These are phyloP conservation scores for Colletotrichum scovillei DNA, from an alignment of 2,329 filamentous ascomycete species.

Conservation along the genomic window DNA sequence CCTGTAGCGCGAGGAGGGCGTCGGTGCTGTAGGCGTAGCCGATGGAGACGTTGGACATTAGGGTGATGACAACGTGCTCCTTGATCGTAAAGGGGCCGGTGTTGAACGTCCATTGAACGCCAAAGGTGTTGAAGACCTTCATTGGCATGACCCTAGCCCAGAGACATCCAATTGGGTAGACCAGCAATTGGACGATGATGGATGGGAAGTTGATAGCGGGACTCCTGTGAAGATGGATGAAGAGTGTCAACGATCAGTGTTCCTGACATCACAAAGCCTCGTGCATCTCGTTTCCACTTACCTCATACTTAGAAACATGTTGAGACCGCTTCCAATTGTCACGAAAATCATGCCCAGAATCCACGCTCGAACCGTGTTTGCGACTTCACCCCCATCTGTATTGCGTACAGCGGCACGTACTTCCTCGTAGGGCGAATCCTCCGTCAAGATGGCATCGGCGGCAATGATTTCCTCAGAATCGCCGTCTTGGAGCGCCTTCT, in stretches of 20 bases:
- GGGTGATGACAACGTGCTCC: constrained; percentile 60
- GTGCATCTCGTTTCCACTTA: constrained; percentile 14
- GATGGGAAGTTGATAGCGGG: constrained; percentile 45
- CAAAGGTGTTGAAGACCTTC: constrained; percentile 53
- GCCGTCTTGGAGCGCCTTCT: constrained; percentile 44
- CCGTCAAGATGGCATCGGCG: constrained; percentile 45
- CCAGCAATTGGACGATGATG: constrained; percentile 51
- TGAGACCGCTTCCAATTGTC: constrained; percentile 52
- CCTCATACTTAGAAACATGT: constrained; percentile 34
- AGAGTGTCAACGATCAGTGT: constrained; percentile 33
- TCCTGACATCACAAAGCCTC: neutral
- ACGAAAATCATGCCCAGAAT: constrained; percentile 56
- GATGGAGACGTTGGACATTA: constrained; percentile 62
- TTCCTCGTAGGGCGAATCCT: constrained; percentile 52
- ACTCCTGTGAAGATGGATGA: constrained; percentile 42
- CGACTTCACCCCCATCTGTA: constrained; percentile 36
- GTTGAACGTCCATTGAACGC: constrained; percentile 46
- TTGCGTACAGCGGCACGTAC: constrained; percentile 34
- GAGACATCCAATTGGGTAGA: constrained; percentile 55
- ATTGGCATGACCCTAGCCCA: constrained; percentile 56
- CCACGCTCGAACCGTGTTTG: constrained; percentile 55
- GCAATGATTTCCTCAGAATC: constrained; percentile 45
- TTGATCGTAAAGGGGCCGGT: constrained; percentile 58
- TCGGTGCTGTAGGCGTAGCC: constrained; percentile 58
- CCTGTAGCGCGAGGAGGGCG: constrained; percentile 51